phyloP scores from a whole-genome alignment of 768 basidiomycete species.

The Xanthoconium purpureum region DNA sequence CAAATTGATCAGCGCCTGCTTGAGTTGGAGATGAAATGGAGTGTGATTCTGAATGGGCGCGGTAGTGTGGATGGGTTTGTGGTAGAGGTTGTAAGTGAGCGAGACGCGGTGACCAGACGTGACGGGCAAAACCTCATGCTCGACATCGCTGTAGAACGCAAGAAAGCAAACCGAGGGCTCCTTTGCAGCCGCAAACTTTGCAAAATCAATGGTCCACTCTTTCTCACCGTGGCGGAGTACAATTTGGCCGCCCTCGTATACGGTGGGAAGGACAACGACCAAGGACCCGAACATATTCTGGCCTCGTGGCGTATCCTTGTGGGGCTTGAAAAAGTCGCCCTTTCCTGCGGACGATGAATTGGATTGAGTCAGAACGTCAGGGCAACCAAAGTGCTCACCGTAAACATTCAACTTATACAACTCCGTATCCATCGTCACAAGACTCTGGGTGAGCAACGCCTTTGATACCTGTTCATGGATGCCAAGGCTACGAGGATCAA shows the following conservation, averaged over 20 bases:
- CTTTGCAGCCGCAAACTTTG: background rate
- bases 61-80: background rate
- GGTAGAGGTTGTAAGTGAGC: conserved; percentile 41
- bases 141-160: conserved; percentile 43
- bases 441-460: background rate
- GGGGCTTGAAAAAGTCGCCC: conserved; percentile 9
- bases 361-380: background rate
- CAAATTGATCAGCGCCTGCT: background rate
- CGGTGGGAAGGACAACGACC: conserved; percentile 47
- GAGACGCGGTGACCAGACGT: conserved; percentile 43
- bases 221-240: conserved; percentile 4
- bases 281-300: conserved; percentile 50
- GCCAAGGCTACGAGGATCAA: background rate
- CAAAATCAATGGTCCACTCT: conserved; percentile 5
- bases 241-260: conserved; percentile 12
- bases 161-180: conserved; percentile 32
- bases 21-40: background rate
- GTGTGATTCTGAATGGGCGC: background rate
- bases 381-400: conserved; percentile 22
- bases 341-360: background rate
- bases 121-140: conserved; percentile 45
- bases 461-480: background rate
- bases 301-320: conserved; percentile 34
- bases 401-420: conserved; percentile 50
- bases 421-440: conserved; percentile 19